Base-by-base conservation (phyloP, 2,329 filamentous ascomycete genomes). In the Myrmaecium sp. region DNA sequence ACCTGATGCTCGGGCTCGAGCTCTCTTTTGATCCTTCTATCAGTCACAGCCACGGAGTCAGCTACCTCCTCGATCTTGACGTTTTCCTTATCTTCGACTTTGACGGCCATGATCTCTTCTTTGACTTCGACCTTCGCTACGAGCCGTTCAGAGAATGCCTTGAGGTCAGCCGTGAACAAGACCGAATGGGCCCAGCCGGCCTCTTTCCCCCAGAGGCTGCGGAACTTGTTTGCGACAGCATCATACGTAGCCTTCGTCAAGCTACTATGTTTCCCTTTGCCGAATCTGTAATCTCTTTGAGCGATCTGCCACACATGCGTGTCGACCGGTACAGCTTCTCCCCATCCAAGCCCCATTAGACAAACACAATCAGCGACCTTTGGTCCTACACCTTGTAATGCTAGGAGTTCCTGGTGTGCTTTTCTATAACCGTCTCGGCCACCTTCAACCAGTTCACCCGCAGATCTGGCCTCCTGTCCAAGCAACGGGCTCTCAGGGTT, bases 291-390 rank as follows among this genome's bases (percentile, higher is more conserved):
- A 51, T 98, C 89, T 28, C 89, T 66, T 49, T 91, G 81, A 1
- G 89, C 91, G 44, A 98, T 95, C 57, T 95, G 84, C 86, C 84
- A 95, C 8, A 98, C 67, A 53, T 98, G 91, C 1, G 91, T 98
- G 51, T 98, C 89, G 17, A 98, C 80, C 0, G 89, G 89, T 1
- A 98, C 84, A 3, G 84, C 74, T 52, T 95, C 86, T 17, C 78
- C 78, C 86, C 91, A 98, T 15, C 84, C 86, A 9, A 98, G 57
- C 0, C 91, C 91, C 78, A 98, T 94, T 12, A 98, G 58, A 45
- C 80, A 93, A 5, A 95, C 84, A 45, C 91, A 98, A 48, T 98
- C 91, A 5, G 89, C 79, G 1, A 98, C 89, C 50, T 98, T 98
- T 1, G 91, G 89, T 0, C 89, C 89, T 5, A 98, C 91, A 1